phyloP scores from a whole-genome alignment of 164 flowering plant genomes.

The Aristolochia contorta region DNA sequence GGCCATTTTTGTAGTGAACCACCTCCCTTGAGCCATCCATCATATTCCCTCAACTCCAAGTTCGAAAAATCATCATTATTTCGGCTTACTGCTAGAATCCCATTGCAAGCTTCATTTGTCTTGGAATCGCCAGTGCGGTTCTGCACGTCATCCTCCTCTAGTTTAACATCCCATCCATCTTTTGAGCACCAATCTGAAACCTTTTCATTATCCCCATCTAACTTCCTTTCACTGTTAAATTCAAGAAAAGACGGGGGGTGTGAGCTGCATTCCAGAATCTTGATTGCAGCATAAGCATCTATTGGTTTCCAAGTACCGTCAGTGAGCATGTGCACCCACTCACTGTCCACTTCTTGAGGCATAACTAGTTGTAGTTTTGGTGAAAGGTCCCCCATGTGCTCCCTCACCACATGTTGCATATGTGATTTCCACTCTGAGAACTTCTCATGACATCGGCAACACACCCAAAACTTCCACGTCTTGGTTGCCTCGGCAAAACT shows the following conservation, averaged over 20 bases:
- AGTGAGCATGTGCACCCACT: constrained; percentile 79
- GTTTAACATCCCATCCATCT: constrained; percentile 34
- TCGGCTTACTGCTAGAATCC: constrained; percentile 15
- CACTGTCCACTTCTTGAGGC: constrained; percentile 57
- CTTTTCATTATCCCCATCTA: constrained; percentile 22
- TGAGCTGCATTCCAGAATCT: constrained; percentile 40
- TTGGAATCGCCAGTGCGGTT: constrained; percentile 3
- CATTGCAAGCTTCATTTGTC: constrained; percentile 22
- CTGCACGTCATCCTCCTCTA: neutral
- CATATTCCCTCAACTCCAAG: constrained; percentile 29
- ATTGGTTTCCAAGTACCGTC: constrained; percentile 79
- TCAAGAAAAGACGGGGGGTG: constrained; percentile 29
- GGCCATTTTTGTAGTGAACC: constrained; percentile 51
- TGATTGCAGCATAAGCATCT: constrained; percentile 57
- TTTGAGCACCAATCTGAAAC: constrained; percentile 20
- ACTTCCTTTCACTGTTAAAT: constrained; percentile 13
- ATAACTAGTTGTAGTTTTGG: constrained; percentile 58
- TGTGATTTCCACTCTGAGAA: constrained; percentile 52
- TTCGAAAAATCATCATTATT: constrained; percentile 20
- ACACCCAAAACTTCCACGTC: constrained; percentile 77
- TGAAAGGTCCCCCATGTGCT: constrained; percentile 64
- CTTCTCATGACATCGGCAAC: constrained; percentile 69
- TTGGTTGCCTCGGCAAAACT: constrained; percentile 43
- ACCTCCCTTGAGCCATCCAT: constrained; percentile 20
- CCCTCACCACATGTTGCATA: constrained; percentile 69